phyloP scores from a whole-genome alignment of 768 basidiomycete species.

The Suillus hirtellus region DNA sequence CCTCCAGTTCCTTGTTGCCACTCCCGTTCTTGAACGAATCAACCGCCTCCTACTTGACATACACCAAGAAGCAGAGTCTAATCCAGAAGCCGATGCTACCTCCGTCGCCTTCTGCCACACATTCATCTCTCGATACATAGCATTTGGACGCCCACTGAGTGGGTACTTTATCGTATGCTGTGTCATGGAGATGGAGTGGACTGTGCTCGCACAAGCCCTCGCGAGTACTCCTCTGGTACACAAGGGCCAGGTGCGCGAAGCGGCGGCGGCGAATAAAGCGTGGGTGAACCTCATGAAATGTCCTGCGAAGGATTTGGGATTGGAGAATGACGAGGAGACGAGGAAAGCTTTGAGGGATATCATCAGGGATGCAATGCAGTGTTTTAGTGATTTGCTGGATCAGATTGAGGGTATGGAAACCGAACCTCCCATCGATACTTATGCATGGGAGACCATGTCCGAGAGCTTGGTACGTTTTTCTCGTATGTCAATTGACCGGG shows the following conservation, averaged over 20 bases:
- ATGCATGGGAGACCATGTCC: conserved; percentile 91
- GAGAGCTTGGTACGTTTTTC: conserved; percentile 69
- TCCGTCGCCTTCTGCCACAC: conserved; percentile 61
- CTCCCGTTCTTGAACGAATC: conserved; percentile 68
- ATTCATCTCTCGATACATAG: conserved; percentile 73
- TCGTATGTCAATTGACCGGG: neutral
- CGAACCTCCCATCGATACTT: conserved; percentile 81
- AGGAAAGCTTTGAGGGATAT: conserved; percentile 46
- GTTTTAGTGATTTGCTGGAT: conserved; percentile 71
- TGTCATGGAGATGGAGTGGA: conserved; percentile 83
- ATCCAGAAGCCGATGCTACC: conserved; percentile 35
- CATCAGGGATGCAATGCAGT: conserved; percentile 65
- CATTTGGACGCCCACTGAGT: conserved; percentile 74
- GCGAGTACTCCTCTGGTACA: conserved; percentile 37
- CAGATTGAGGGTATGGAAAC: conserved; percentile 84
- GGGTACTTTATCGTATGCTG: conserved; percentile 92
- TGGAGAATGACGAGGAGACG: conserved; percentile 39
- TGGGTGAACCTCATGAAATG: conserved; percentile 70
- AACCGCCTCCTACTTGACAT: conserved; percentile 71
- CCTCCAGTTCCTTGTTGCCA: conserved; percentile 61
- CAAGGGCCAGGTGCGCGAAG: conserved; percentile 43
- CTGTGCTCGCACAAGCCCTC: conserved; percentile 72
- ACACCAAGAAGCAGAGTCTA: conserved; percentile 51
- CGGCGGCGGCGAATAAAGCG: conserved; percentile 81
- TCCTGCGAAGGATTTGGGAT: conserved; percentile 39